Evolutionary conservation across 2,329 filamentous ascomycete species (phyloP).

Genomic region (Byssoonygena ceratinophila): DNA sequence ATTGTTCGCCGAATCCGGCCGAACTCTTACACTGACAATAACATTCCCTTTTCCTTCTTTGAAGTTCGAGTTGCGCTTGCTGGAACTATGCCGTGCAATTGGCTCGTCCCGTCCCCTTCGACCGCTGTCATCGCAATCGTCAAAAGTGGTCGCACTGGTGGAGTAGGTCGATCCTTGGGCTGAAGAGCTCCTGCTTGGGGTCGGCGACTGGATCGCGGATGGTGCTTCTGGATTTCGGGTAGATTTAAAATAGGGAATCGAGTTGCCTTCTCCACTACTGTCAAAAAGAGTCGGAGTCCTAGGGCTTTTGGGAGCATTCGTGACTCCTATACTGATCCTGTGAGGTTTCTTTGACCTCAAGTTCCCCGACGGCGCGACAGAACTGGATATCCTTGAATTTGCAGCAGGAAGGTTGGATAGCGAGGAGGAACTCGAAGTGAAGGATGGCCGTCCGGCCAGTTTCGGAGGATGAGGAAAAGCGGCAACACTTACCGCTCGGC

Average conservation of each 20-base stretch:
- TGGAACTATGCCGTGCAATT: neutral
- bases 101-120: conserved; percentile 24
- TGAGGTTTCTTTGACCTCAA: conserved; percentile 46
- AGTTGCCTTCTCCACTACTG: conserved; percentile 65
- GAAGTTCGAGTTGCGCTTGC: conserved; percentile 26
- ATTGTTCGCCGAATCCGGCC: conserved; percentile 63
- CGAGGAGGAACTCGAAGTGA: conserved; percentile 27
- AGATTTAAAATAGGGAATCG: conserved; percentile 51
- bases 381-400: conserved; percentile 37
- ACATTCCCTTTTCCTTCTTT: conserved; percentile 88
- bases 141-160: conserved; percentile 78
- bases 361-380: conserved; percentile 26
- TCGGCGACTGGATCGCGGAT: conserved; percentile 67
- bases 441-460: conserved; percentile 49
- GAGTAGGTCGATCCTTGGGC: conserved; percentile 77
- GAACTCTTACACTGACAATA: conserved; percentile 83
- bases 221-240: conserved; percentile 62
- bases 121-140: conserved; percentile 57
- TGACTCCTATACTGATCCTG: conserved; percentile 45
- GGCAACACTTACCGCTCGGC: conserved; percentile 87
- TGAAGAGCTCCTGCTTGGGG: conserved; percentile 83
- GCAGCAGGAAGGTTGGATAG: conserved; percentile 17
- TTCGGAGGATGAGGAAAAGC: conserved; percentile 84
- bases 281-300: conserved; percentile 65
- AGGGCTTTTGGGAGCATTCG: conserved; percentile 39